Evolutionary conservation across 2,329 filamentous ascomycete species (phyloP).

Genomic region (Aspergillus brunneoviolaceus): DNA sequence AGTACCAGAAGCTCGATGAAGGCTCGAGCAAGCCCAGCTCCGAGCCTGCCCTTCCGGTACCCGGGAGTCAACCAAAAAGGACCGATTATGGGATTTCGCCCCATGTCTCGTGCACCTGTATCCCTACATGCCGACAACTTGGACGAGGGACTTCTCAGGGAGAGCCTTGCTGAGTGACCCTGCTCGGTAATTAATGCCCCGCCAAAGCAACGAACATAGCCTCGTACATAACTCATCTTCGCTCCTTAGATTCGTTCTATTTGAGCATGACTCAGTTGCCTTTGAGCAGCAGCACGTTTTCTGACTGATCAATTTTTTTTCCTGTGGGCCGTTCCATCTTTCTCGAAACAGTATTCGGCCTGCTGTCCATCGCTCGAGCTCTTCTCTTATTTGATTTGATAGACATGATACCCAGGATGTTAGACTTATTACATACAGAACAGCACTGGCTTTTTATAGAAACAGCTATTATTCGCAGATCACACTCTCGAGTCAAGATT

Average conservation of each 20-base stretch:
- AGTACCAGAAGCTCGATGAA: neutral
- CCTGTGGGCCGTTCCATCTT: neutral
- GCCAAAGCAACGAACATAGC: neutral
- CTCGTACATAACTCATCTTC: neutral
- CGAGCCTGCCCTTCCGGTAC: conserved; percentile 44
- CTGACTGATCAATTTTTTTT: neutral
- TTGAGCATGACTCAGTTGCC: neutral
- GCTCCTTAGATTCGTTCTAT: neutral
- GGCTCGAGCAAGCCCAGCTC: conserved; percentile 5
- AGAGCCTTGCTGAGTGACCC: conserved; percentile 54
- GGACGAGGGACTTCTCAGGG: conserved; percentile 61
- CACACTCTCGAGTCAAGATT: neutral
- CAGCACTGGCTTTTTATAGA: neutral
- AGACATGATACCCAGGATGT: neutral
- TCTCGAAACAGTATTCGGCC: neutral
- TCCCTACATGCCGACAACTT: conserved; percentile 59
- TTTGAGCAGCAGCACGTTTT: neutral
- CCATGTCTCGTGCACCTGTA: conserved; percentile 55
- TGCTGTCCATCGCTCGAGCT: neutral
- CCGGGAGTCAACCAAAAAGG: conserved; percentile 79
- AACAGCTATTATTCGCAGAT: neutral
- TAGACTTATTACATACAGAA: neutral
- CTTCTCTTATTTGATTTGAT: neutral
- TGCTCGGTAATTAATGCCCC: neutral
- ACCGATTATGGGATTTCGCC: conserved; percentile 68